Conservation (phyloP, 164 flowering plant genomes). For the Vitis rupestris region DNA sequence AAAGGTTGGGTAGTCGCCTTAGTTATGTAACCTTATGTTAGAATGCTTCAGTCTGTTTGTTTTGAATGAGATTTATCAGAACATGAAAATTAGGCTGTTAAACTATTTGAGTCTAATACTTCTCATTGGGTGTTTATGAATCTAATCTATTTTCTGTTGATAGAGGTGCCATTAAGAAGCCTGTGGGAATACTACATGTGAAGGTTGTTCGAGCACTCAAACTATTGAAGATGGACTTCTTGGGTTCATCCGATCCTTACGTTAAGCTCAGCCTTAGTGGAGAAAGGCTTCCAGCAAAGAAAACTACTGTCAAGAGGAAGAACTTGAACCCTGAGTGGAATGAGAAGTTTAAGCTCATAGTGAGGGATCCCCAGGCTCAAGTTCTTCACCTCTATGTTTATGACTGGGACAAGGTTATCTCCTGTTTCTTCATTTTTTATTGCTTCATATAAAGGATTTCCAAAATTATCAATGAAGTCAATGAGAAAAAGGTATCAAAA, state of each 20-base stretch:
- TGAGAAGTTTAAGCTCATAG: slow-evolving; percentile 56
- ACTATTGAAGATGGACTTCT: slow-evolving; percentile 59
- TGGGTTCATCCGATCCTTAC: slow-evolving; percentile 72
- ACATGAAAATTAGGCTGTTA: too few relatives aligned
- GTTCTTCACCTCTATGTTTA: slow-evolving; percentile 47
- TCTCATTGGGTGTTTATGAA: too few relatives aligned
- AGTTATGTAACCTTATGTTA: too few relatives aligned
- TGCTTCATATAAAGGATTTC: background rate
- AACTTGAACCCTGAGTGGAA: slow-evolving; percentile 74
- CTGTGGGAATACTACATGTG: slow-evolving; percentile 65
- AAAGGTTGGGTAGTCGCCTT: too few relatives aligned
- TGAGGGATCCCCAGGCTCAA: slow-evolving; percentile 62
- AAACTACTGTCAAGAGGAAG: slow-evolving; percentile 56
- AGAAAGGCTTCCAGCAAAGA: slow-evolving; percentile 58
- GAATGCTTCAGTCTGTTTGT: too few relatives aligned
- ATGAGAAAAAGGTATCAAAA: background rate
- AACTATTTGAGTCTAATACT: too few relatives aligned
- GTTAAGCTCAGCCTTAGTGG: slow-evolving; percentile 55
- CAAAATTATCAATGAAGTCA: background rate
- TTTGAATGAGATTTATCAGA: too few relatives aligned
- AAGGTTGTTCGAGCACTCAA: slow-evolving; percentile 58
- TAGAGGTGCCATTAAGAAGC: slow-evolving; percentile 47
- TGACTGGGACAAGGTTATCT: slow-evolving; percentile 60
- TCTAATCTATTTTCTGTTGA: too few relatives aligned
- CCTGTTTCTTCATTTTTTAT: background rate